Conservation (phyloP, 345 rosid genomes). For the Sisymbrium altissimum region DNA sequence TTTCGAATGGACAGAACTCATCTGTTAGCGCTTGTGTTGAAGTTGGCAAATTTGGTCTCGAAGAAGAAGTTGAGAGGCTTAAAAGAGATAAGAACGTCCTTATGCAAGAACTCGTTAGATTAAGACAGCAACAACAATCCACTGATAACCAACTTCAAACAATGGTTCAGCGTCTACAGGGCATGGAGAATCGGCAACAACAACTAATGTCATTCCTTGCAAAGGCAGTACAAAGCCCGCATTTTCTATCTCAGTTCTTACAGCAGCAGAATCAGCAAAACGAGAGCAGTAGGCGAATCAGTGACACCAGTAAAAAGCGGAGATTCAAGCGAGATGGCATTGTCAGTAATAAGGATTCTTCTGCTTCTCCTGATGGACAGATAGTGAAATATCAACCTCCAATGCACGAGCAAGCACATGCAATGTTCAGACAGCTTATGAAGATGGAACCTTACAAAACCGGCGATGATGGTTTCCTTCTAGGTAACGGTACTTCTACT, state of each 20-base stretch:
- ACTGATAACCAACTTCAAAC: constrained; percentile 85
- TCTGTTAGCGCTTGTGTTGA: constrained; percentile 91
- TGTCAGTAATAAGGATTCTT: constrained; percentile 43
- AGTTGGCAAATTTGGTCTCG: constrained; percentile 97
- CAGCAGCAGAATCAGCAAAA: constrained; percentile 93
- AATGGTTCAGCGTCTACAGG: constrained; percentile 90
- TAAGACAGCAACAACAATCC: constrained; percentile 93
- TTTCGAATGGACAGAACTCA: constrained; percentile 60
- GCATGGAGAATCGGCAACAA: constrained; percentile 98
- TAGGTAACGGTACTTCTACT: constrained; percentile 44
- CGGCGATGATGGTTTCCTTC: constrained; percentile 47
- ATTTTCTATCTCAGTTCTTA: constrained; percentile 89
- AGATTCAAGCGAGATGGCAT: constrained; percentile 75
- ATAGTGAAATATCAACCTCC: constrained; percentile 85
- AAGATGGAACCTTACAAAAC: constrained; percentile 47
- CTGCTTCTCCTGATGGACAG: constrained; percentile 69
- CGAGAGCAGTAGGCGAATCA: constrained; percentile 69
- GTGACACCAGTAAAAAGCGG: constrained; percentile 80
- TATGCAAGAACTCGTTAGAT: constrained; percentile 93
- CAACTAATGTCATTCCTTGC: constrained; percentile 97
- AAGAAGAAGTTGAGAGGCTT: constrained; percentile 95
- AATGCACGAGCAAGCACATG: constrained; percentile 68
- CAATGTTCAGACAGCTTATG: constrained; percentile 70
- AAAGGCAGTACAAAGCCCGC: constrained; percentile 93
- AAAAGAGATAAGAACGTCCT: constrained; percentile 98